Evolutionary conservation across 352 stramenopile species (phyloP).

Genomic region (Pythium folliculosum): DNA sequence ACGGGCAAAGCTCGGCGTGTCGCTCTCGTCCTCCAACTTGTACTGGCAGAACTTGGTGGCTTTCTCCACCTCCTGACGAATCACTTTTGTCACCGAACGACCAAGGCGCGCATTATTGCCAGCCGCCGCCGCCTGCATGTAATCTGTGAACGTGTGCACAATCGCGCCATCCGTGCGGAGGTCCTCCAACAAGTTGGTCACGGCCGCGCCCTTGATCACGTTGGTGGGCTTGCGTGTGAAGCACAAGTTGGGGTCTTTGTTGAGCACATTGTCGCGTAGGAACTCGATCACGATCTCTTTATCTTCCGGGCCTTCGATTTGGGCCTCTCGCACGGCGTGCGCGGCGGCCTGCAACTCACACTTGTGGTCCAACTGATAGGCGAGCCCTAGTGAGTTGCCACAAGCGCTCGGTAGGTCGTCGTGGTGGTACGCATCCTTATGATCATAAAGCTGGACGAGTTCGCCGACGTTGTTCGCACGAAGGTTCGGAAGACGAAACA

Average conservation of each 20-base stretch:
- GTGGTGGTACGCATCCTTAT: constrained; percentile 1
- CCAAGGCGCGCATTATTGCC: neutral
- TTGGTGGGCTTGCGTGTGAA: constrained; percentile 13
- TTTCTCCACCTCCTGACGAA: constrained; percentile 11
- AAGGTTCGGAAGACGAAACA: neutral
- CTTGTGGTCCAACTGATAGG: constrained; percentile 5
- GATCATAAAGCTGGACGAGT: neutral
- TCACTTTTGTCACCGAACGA: neutral
- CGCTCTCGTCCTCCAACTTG: constrained; percentile 13
- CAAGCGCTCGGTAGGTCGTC: neutral
- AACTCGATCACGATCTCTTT: neutral
- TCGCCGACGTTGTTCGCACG: neutral
- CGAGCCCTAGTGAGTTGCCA: neutral
- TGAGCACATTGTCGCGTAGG: constrained; percentile 4
- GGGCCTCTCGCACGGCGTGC: neutral
- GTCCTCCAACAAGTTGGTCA: constrained; percentile 11
- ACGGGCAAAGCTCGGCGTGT: neutral
- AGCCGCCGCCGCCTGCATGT: neutral
- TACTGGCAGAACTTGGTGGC: constrained; percentile 3
- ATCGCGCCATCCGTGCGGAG: neutral
- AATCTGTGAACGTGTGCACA: neutral
- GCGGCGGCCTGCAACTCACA: neutral
- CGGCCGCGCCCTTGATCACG: constrained; percentile 1
- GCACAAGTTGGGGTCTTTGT: constrained; percentile 6
- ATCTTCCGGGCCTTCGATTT: neutral